Percentiles rank a stretch among this genome's conserved stretches.
Conservation (phyloP, 2,329 filamentous ascomycete species). For the Pleomassaria siparia region DNA sequence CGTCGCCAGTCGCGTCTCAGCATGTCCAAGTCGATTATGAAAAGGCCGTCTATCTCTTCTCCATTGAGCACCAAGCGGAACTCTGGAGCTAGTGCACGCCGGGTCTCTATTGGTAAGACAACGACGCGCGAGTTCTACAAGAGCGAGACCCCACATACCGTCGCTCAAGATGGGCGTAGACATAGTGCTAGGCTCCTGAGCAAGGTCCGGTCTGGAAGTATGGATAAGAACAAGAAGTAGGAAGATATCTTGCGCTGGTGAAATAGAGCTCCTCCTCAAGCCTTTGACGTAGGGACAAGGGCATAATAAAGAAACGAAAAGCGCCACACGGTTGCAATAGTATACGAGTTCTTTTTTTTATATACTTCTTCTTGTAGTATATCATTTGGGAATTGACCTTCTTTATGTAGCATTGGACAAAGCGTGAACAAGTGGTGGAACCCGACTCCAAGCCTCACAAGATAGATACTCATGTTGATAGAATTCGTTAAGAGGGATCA, state of each 20-base stretch:
- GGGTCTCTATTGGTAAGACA: background rate
- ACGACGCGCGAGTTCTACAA: background rate
- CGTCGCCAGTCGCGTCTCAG: background rate
- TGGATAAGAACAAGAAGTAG: background rate
- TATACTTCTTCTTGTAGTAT: background rate
- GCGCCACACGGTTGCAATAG: background rate
- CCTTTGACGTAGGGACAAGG: background rate
- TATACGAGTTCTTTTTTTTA: background rate
- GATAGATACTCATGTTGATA: background rate
- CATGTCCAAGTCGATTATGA: constrained; percentile 1
- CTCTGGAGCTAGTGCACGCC: background rate
- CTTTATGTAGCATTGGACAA: no score
- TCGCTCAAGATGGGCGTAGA: background rate
- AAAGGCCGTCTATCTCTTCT: background rate
- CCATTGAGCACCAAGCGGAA: background rate
- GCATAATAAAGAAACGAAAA: background rate
- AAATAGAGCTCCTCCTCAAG: no score
- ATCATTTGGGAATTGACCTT: no score
- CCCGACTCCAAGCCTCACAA: background rate
- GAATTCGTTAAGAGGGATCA: background rate
- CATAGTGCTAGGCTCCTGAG: background rate
- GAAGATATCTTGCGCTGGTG: no score
- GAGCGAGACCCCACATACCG: background rate
- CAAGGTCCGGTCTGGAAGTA: background rate
- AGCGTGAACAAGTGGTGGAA: background rate